Percentiles rank a stretch among this genome's conserved stretches.
Conservation (phyloP, 2,329 filamentous ascomycete genomes). For the Dendryphion nanum region DNA sequence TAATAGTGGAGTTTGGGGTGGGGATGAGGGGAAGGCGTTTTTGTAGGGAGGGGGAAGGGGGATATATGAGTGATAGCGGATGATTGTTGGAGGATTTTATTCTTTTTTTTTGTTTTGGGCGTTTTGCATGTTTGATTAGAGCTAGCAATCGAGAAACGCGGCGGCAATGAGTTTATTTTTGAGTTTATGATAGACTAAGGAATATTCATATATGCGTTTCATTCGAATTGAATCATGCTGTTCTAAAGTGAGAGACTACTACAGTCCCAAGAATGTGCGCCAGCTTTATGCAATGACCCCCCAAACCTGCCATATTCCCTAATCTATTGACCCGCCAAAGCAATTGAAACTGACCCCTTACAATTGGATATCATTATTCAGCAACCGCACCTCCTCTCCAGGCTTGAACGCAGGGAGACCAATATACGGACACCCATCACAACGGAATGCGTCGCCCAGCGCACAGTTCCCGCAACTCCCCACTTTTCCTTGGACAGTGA, state of each 20-base stretch:
- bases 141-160: not conserved
- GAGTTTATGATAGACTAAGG: too few relatives aligned
- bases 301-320: too few relatives aligned
- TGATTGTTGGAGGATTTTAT: too few relatives aligned
- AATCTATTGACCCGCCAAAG: too few relatives aligned
- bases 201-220: too few relatives aligned
- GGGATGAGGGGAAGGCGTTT: constrained; percentile 16
- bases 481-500: constrained; percentile 95
- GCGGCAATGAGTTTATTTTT: not conserved
- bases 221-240: too few relatives aligned
- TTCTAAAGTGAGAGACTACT: too few relatives aligned
- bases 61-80: too few relatives aligned
- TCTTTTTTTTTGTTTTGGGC: too few relatives aligned
- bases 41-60: constrained; percentile 6
- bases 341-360: too few relatives aligned
- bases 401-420: constrained; percentile 95
- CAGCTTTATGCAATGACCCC: too few relatives aligned
- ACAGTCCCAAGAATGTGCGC: too few relatives aligned
- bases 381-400: constrained; percentile 84
- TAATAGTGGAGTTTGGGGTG: constrained; percentile 6
- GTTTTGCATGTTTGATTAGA: not conserved
- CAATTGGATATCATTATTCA: constrained; percentile 84
- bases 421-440: constrained; percentile 74
- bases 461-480: constrained; percentile 94
- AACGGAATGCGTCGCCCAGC: constrained; percentile 76